Conservation (phyloP, 2,329 filamentous ascomycete genomes). For the Ophiostoma sp. region DNA sequence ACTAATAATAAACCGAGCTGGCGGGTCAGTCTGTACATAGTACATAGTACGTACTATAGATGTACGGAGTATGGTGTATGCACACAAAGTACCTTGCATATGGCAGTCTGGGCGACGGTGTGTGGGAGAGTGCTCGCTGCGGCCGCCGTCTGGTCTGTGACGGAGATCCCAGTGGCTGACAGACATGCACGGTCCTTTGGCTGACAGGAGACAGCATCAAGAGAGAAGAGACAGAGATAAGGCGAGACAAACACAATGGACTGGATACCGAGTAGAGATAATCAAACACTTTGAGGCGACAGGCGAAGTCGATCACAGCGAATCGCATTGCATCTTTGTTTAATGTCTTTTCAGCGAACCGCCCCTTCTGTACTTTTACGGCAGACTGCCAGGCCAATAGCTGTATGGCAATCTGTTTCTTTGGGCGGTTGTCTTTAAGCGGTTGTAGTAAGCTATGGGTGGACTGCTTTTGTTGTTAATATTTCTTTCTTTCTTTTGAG, state of each 20-base stretch:
- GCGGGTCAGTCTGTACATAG: neutral
- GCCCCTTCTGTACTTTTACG: neutral
- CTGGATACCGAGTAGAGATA: neutral
- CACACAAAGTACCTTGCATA: slow-evolving; percentile 8
- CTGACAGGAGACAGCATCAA: neutral
- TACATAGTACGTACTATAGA: no score
- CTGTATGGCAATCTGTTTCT: neutral
- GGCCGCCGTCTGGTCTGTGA: neutral
- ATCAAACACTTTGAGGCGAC: neutral
- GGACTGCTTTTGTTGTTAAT: neutral
- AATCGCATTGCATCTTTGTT: neutral
- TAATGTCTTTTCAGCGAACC: neutral
- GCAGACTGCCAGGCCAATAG: neutral
- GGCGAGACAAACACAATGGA: neutral
- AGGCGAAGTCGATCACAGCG: neutral
- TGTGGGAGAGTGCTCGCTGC: neutral
- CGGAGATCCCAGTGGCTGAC: slow-evolving; percentile 11
- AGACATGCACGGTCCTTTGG: slow-evolving; percentile 7
- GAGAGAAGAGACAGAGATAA: no score
- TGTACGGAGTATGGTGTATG: no score
- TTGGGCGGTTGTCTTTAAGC: neutral
- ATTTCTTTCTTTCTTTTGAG: neutral
- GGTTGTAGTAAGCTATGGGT: neutral
- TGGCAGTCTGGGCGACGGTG: neutral
- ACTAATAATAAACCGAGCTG: neutral